These are phyloP conservation scores for Candida buenavistaensis DNA, from an alignment of 1,139 yeast species.

Conservation along the genomic window DNA sequence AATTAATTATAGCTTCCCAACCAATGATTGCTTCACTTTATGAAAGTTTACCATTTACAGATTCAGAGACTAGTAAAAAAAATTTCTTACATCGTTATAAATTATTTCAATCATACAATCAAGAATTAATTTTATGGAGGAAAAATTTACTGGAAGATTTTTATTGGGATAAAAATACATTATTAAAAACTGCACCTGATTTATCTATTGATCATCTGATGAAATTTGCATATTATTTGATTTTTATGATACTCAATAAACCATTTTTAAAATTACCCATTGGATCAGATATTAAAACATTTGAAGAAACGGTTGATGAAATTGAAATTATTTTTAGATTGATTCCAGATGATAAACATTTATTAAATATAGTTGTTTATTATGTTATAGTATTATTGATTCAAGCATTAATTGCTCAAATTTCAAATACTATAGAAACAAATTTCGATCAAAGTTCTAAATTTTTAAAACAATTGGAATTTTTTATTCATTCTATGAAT, in stretches of 20 bases:
- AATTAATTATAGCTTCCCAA: conserved; percentile 8
- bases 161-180: conserved; percentile 8
- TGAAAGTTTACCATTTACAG: conserved; percentile 10
- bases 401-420: conserved; percentile 7
- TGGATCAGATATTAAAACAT: conserved; percentile 6
- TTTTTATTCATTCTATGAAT: conserved; percentile 6
- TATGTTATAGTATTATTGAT: conserved; percentile 10
- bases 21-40: conserved; percentile 12
- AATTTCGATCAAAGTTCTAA: conserved; percentile 1
- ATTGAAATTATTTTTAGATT: conserved; percentile 8
- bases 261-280: conserved; percentile 12
- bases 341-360: conserved; percentile 5
- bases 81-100: conserved; percentile 9
- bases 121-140: conserved; percentile 9
- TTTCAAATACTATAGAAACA: conserved; percentile 2
- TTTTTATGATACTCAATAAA: conserved; percentile 11
- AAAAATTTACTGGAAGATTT: conserved; percentile 5
- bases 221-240: conserved; percentile 11
- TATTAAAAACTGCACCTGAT: conserved; percentile 2
- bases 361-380: conserved; percentile 10
- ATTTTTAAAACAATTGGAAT: conserved; percentile 8
- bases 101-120: conserved; percentile 9
- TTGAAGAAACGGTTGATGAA: conserved; percentile 11
- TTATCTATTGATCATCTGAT: conserved; percentile 9
- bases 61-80: conserved; percentile 10